These are phyloP conservation scores for Centaurea solstitialis DNA, from an alignment of 129 eudicot species.

Conservation along the genomic window DNA sequence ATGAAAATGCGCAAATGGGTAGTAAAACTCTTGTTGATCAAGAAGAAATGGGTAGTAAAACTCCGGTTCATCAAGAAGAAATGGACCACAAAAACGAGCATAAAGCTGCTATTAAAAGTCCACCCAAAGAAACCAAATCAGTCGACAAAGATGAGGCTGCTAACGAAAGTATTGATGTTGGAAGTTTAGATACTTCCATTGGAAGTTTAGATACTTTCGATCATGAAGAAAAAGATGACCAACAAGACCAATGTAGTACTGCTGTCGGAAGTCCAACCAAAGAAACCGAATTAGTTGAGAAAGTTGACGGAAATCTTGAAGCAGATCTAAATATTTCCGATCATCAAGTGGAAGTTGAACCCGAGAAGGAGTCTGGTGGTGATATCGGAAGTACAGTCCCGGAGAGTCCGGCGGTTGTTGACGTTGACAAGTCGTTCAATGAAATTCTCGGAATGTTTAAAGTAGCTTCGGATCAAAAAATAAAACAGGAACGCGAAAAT, in stretches of 20 bases:
- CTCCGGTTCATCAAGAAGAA: slow-evolving; percentile 16
- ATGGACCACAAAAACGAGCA: slow-evolving; percentile 12
- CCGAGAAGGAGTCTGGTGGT: slow-evolving; percentile 14
- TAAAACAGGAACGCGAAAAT: slow-evolving; percentile 12
- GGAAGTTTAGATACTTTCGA: no score
- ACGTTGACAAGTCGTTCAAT: slow-evolving; percentile 26
- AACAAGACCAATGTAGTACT: background rate
- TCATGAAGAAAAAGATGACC: slow-evolving; percentile 20
- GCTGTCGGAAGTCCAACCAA: background rate
- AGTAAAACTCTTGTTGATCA: background rate
- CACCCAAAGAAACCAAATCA: slow-evolving; percentile 9
- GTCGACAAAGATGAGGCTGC: slow-evolving; percentile 23
- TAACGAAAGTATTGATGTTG: slow-evolving; percentile 22
- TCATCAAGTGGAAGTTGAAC: slow-evolving; percentile 11
- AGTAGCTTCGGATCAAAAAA: slow-evolving; percentile 26
- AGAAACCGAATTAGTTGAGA: slow-evolving; percentile 11
- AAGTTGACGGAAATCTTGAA: slow-evolving; percentile 4
- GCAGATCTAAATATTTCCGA: slow-evolving; percentile 8
- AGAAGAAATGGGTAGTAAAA: background rate
- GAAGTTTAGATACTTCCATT: slow-evolving; percentile 1
- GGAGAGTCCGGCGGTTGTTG: background rate
- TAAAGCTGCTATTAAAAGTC: slow-evolving; percentile 8
- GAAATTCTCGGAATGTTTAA: slow-evolving; percentile 38
- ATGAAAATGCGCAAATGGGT: background rate
- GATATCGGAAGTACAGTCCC: background rate